phyloP scores from a whole-genome alignment of 2,329 filamentous ascomycete genomes.

The Paraconiothyrium sp. region DNA sequence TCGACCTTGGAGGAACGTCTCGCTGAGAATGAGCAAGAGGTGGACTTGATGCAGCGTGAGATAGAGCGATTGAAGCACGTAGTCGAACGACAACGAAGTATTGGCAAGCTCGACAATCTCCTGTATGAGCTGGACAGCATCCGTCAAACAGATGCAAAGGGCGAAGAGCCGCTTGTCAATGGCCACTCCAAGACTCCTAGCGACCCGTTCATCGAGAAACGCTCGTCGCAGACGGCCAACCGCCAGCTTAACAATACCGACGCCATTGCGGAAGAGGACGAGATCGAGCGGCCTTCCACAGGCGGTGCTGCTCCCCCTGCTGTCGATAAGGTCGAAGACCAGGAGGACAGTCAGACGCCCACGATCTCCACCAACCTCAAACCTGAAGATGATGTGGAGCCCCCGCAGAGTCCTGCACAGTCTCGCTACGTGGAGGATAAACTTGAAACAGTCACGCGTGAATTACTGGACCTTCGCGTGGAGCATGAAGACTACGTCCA shows the following conservation, averaged over 20 bases:
- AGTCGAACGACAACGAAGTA: constrained; percentile 90
- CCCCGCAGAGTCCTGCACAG: constrained; percentile 77
- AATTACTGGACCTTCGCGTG: constrained; percentile 87
- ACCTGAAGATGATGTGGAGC: constrained; percentile 48
- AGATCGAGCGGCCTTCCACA: constrained; percentile 41
- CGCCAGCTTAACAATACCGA: constrained; percentile 47
- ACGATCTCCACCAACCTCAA: constrained; percentile 28
- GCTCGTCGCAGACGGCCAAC: constrained; percentile 34
- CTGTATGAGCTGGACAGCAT: constrained; percentile 85
- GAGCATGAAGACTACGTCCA: constrained; percentile 86
- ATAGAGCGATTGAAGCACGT: constrained; percentile 94
- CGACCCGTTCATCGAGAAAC: constrained; percentile 45
- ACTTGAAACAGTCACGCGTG: constrained; percentile 88
- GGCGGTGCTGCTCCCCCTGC: constrained; percentile 29
- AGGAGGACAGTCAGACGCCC: constrained; percentile 23
- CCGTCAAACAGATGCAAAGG: constrained; percentile 47
- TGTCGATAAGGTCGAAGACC: constrained; percentile 24
- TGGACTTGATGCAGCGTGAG: constrained; percentile 96
- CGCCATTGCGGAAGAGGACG: constrained; percentile 49
- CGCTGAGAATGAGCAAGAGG: constrained; percentile 94
- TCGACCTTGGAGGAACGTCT: constrained; percentile 94
- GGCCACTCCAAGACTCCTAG: constrained; percentile 47
- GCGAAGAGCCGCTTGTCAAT: constrained; percentile 43
- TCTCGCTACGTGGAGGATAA: constrained; percentile 90
- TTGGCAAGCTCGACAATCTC: constrained; percentile 92